These are phyloP conservation scores for Suhomyces xylopsoci DNA, from an alignment of 805 yeast genomes.

Conservation along the genomic window DNA sequence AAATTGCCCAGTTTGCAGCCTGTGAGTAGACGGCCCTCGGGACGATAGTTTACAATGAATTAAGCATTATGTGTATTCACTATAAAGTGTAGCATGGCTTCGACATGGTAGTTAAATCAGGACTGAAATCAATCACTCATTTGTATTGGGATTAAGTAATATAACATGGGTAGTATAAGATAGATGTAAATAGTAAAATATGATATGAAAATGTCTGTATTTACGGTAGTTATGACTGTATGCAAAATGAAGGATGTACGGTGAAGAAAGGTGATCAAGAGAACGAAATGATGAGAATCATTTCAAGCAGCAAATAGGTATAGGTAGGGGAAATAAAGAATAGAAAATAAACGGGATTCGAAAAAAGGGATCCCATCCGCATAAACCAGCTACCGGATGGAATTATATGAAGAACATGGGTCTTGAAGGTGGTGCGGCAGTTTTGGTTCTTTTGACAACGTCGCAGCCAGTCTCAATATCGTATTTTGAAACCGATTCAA, in stretches of 20 bases:
- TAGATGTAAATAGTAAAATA: not conserved
- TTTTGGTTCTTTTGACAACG: constrained; percentile 25
- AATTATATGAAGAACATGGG: constrained; percentile 18
- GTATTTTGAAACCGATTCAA: not conserved
- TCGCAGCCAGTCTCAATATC: constrained; percentile 5
- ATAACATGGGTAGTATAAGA: not conserved
- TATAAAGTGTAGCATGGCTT: not conserved
- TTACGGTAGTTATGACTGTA: not conserved
- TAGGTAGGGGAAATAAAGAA: not conserved
- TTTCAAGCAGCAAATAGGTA: not conserved
- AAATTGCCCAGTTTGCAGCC: not conserved
- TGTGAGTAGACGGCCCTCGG: not conserved
- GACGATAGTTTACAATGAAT: not conserved
- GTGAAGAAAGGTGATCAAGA: not conserved
- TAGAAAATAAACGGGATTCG: not conserved
- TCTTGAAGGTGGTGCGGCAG: constrained; percentile 7
- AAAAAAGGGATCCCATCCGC: not conserved
- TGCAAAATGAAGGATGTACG: not conserved
- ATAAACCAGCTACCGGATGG: not conserved
- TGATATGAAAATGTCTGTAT: not conserved
- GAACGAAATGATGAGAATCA: not conserved
- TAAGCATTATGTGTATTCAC: not conserved
- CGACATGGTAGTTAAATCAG: not conserved
- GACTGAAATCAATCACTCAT: not conserved
- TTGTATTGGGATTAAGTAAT: not conserved